Percentiles rank a stretch among this genome's conserved stretches.
Evolutionary conservation across 2,329 filamentous ascomycete genomes (phyloP).

Genomic region (Coniochaeta sp.): DNA sequence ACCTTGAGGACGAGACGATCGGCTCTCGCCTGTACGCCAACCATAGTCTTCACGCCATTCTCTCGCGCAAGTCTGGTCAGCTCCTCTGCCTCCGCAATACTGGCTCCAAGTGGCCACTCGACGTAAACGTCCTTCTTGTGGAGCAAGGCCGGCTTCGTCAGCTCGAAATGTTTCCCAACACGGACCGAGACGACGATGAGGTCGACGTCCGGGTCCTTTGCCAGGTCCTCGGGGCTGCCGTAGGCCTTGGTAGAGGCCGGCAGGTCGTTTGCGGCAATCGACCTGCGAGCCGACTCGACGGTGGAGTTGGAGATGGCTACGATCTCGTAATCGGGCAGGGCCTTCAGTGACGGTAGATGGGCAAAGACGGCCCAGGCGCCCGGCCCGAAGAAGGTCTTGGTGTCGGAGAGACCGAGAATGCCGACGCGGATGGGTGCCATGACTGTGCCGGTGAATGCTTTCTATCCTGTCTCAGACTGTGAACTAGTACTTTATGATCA

Average conservation of each 20-base stretch:
- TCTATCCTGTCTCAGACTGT: background rate
- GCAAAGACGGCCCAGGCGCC: slow-evolving; percentile 25
- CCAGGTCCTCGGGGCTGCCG: slow-evolving; percentile 31
- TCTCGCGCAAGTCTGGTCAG: slow-evolving; percentile 29
- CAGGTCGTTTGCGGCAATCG: slow-evolving; percentile 31
- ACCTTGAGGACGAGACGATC: slow-evolving; percentile 30
- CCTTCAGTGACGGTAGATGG: slow-evolving; percentile 27
- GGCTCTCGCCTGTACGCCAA: slow-evolving; percentile 38
- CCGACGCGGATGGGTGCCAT: slow-evolving; percentile 20
- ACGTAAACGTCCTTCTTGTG: slow-evolving; percentile 39
- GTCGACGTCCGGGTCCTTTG: slow-evolving; percentile 35
- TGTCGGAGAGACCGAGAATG: slow-evolving; percentile 14
- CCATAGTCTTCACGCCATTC: slow-evolving; percentile 31
- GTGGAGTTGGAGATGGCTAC: slow-evolving; percentile 41
- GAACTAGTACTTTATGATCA: too few species aligned
- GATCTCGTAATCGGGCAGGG: slow-evolving; percentile 31
- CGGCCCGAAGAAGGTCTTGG: background rate
- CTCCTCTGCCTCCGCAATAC: slow-evolving; percentile 30
- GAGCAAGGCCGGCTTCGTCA: slow-evolving; percentile 31
- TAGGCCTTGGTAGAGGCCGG: slow-evolving; percentile 31
- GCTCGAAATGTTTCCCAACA: slow-evolving; percentile 31
- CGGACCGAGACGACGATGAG: slow-evolving; percentile 35
- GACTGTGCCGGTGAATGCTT: background rate
- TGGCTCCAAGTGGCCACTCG: slow-evolving; percentile 40
- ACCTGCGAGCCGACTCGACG: slow-evolving; percentile 29